These are phyloP conservation scores for Dactylellina parvicollis DNA, from an alignment of 2,329 filamentous ascomycete genomes.

Conservation along the genomic window DNA sequence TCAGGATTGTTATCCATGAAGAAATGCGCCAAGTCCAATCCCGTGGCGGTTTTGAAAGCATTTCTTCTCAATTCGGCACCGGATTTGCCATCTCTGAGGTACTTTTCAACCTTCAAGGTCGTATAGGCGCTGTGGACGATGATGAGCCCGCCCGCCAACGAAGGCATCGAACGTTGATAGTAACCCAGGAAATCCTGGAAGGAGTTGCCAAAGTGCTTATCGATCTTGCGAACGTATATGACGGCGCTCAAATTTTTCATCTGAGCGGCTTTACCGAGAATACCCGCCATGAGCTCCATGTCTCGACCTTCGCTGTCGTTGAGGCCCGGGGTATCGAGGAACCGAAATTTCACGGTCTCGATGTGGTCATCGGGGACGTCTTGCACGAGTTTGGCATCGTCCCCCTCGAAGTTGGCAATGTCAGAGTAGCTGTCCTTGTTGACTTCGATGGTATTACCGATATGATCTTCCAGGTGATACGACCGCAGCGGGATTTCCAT, in stretches of 20 bases:
- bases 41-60: slow-evolving; percentile 24
- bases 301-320: slow-evolving; percentile 32
- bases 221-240: slow-evolving; percentile 29
- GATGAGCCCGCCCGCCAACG: slow-evolving; percentile 14
- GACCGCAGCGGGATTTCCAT: slow-evolving; percentile 23
- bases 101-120: not conserved
- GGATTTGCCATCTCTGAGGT: slow-evolving; percentile 20
- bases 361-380: not conserved
- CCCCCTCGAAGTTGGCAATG: not conserved
- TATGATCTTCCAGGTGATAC: slow-evolving; percentile 23
- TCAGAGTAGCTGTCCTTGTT: slow-evolving; percentile 18
- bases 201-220: slow-evolving; percentile 29
- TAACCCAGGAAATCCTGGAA: slow-evolving; percentile 26
- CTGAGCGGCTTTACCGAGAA: slow-evolving; percentile 25
- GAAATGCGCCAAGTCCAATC: slow-evolving; percentile 28
- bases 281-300: slow-evolving; percentile 39
- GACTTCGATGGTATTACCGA: slow-evolving; percentile 21
- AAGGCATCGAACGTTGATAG: slow-evolving; percentile 28
- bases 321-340: slow-evolving; percentile 29
- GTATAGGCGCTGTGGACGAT: slow-evolving; percentile 33
- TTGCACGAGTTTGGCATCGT: slow-evolving; percentile 21
- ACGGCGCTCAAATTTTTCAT: slow-evolving; percentile 18
- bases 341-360: slow-evolving; percentile 8
- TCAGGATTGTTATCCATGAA: slow-evolving; percentile 43
- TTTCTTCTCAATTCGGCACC: slow-evolving; percentile 18